phyloP scores from a whole-genome alignment of 2,329 filamentous ascomycete species.

The Colletotrichum tanaceti region DNA sequence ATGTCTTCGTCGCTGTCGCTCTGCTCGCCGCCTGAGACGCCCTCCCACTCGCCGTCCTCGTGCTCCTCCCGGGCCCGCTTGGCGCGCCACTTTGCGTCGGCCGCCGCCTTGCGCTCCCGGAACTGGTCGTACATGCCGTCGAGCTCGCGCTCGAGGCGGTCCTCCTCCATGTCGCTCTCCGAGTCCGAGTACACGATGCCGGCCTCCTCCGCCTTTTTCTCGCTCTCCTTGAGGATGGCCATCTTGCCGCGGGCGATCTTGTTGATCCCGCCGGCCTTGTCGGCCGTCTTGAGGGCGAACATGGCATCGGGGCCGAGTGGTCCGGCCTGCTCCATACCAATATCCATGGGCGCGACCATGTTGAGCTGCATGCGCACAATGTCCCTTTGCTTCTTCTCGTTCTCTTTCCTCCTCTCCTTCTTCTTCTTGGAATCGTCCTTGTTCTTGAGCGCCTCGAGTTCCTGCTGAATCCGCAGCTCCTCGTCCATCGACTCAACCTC shows the following conservation, averaged over 20 bases:
- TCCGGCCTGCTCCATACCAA: slow-evolving; percentile 88
- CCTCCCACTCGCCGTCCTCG: slow-evolving; percentile 91
- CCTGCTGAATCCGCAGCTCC: slow-evolving; percentile 88
- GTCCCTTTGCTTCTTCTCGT: slow-evolving; percentile 94
- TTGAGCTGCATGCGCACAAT: slow-evolving; percentile 97
- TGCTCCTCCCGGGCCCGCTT: slow-evolving; percentile 88
- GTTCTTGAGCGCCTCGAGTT: slow-evolving; percentile 85
- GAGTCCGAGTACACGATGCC: slow-evolving; percentile 64
- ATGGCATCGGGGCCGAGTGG: slow-evolving; percentile 84
- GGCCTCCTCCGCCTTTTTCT: slow-evolving; percentile 67
- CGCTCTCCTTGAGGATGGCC: slow-evolving; percentile 70
- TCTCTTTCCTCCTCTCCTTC: slow-evolving; percentile 85
- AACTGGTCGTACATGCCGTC: slow-evolving; percentile 90
- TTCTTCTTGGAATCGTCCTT: slow-evolving; percentile 81
- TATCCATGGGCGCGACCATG: slow-evolving; percentile 96
- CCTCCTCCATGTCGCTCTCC: slow-evolving; percentile 73
- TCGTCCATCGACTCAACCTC: slow-evolving; percentile 93
- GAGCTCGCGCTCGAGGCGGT: slow-evolving; percentile 84
- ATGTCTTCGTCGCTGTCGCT: slow-evolving; percentile 67
- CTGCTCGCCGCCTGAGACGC: slow-evolving; percentile 78
- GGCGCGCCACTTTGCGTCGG: slow-evolving; percentile 88
- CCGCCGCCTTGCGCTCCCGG: slow-evolving; percentile 79
- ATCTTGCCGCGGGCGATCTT: slow-evolving; percentile 83
- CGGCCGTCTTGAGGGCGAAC: slow-evolving; percentile 85
- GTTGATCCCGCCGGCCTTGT: slow-evolving; percentile 77